phyloP scores from a whole-genome alignment of 495 filamentous ascomycete genomes.

The Platismatia glauca region DNA sequence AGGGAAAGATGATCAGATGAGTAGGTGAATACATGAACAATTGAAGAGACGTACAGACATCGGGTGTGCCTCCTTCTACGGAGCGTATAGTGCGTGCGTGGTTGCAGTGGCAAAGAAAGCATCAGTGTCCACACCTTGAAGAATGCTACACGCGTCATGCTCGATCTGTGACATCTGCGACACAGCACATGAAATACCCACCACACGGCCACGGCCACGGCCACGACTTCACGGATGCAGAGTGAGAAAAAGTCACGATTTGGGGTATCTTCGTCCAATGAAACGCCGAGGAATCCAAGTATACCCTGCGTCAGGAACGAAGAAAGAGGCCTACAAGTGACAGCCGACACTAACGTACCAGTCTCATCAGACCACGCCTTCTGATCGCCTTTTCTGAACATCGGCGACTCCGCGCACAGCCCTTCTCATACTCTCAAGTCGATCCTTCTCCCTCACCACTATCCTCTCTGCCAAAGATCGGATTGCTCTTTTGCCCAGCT shows the following conservation, averaged over 20 bases:
- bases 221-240: background rate
- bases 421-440: slow-evolving; percentile 72
- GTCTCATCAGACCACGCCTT: background rate
- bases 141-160: background rate
- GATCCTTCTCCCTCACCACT: slow-evolving; percentile 66
- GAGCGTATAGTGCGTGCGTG: too few species aligned
- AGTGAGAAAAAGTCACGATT: background rate
- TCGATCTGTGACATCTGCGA: too few species aligned
- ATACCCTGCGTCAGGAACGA: background rate
- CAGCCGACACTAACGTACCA: background rate
- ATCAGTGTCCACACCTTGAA: background rate
- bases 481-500: slow-evolving; percentile 64
- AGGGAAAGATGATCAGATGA: too few species aligned
- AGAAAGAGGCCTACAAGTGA: background rate
- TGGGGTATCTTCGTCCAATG: slow-evolving; percentile 1
- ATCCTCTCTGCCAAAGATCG: slow-evolving; percentile 66
- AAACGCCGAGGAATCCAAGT: background rate
- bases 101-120: too few species aligned
- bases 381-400: background rate
- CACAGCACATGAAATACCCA: too few species aligned
- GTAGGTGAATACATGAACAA: too few species aligned
- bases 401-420: slow-evolving; percentile 46
- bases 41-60: too few species aligned
- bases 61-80: too few species aligned
- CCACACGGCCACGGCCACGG: too few species aligned